These are phyloP conservation scores for Fusarium begoniae DNA, from an alignment of 2,329 filamentous ascomycete species.

Conservation along the genomic window DNA sequence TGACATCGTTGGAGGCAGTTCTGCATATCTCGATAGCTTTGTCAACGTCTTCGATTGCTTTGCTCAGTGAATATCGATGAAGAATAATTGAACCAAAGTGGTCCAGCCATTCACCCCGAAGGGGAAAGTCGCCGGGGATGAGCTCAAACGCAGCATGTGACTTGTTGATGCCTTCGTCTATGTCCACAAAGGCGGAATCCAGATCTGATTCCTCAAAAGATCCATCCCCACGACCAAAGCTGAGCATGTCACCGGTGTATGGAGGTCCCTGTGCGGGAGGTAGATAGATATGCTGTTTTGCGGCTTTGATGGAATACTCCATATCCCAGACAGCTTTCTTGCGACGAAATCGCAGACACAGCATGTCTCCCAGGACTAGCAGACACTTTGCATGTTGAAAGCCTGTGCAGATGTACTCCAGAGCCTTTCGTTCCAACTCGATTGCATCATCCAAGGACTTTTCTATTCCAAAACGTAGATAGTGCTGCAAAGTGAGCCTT, in stretches of 20 bases:
- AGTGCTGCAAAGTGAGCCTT: not conserved
- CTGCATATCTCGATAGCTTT: not conserved
- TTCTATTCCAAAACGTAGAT: not conserved
- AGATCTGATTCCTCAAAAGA: rapidly evolving
- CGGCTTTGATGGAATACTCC: not conserved
- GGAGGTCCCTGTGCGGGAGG: rapidly evolving
- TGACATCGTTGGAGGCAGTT: rapidly evolving
- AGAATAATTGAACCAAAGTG: not conserved
- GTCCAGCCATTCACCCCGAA: not conserved
- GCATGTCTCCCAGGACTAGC: not conserved
- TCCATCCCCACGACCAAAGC: not conserved
- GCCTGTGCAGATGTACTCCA: not conserved
- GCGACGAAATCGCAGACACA: not conserved
- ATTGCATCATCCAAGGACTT: not conserved
- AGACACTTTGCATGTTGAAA: not conserved
- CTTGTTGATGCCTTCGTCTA: not conserved
- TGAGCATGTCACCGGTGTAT: not conserved
- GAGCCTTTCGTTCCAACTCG: not conserved
- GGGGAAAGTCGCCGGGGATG: not conserved
- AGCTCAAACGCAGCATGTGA: not conserved
- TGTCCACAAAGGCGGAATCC: rapidly evolving
- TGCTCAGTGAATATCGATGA: not conserved
- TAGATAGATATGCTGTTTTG: not conserved
- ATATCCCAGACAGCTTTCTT: not conserved
- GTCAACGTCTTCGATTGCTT: not conserved